Conservation (phyloP, 2,329 filamentous ascomycete species). For the Botrytis porri region DNA sequence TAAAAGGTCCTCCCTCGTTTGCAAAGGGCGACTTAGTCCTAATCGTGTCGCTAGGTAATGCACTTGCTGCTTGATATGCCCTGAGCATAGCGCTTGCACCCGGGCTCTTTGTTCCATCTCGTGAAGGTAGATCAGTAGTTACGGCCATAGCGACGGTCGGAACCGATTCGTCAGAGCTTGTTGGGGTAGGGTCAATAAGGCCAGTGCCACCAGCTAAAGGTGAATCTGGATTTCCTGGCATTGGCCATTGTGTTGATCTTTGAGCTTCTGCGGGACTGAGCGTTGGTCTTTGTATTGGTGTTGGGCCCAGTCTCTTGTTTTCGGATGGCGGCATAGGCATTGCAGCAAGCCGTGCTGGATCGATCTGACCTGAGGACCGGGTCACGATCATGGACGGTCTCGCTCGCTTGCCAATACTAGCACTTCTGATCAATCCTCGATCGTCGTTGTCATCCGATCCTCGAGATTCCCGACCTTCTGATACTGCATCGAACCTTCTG, state of each 20-base stretch:
- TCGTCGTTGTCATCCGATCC: conserved; percentile 43
- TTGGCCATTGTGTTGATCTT: conserved; percentile 29
- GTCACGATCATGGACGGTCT: conserved; percentile 56
- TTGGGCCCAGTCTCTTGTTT: conserved; percentile 26
- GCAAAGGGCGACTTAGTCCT: conserved; percentile 1
- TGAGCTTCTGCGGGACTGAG: conserved; percentile 37
- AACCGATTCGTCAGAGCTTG: conserved; percentile 31
- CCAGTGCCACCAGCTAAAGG: conserved; percentile 34
- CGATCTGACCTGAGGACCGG: conserved; percentile 33
- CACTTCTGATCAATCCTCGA: conserved; percentile 56
- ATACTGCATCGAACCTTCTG: conserved; percentile 27
- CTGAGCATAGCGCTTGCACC: conserved; percentile 49
- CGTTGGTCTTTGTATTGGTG: conserved; percentile 41
- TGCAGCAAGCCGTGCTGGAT: conserved; percentile 11
- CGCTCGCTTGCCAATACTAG: conserved; percentile 59
- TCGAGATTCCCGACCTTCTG: conserved; percentile 33
- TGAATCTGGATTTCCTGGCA: conserved; percentile 28
- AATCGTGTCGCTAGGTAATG: conserved; percentile 20
- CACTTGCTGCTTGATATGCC: conserved; percentile 48
- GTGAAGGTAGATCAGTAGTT: conserved; percentile 22
- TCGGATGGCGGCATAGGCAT: background rate
- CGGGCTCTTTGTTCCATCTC: conserved; percentile 26
- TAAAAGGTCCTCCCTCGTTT: conserved; percentile 31
- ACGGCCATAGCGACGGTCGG: conserved; percentile 25
- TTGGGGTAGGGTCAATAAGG: conserved; percentile 32